These are phyloP conservation scores for Xylariaceae sp. DNA, from an alignment of 2,329 filamentous ascomycete genomes.

Conservation along the genomic window DNA sequence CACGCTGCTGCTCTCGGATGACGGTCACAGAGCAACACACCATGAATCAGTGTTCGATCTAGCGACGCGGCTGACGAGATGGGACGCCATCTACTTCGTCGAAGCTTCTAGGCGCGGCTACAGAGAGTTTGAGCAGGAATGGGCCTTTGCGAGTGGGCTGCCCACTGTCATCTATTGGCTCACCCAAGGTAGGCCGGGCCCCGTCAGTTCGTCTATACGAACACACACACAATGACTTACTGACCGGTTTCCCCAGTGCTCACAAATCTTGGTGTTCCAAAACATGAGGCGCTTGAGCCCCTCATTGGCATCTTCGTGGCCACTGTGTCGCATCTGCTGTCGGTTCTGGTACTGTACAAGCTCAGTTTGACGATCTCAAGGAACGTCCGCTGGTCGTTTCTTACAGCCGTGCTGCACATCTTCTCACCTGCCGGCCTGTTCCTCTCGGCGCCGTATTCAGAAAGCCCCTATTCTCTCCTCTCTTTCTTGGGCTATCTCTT, in stretches of 20 bases:
- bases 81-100: conserved; percentile 77
- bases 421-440: conserved; percentile 86
- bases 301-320: conserved; percentile 62
- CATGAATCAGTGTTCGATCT: conserved; percentile 36
- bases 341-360: conserved; percentile 65
- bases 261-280: conserved; percentile 24
- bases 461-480: conserved; percentile 72
- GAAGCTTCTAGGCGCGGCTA: conserved; percentile 59
- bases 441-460: conserved; percentile 78
- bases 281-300: conserved; percentile 33
- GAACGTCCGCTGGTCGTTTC: conserved; percentile 53
- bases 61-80: conserved; percentile 59
- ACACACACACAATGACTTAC: not conserved
- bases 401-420: conserved; percentile 70
- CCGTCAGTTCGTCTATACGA: not conserved
- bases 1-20: conserved; percentile 48
- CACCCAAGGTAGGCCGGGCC: conserved; percentile 28
- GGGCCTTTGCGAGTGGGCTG: conserved; percentile 64
- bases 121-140: conserved; percentile 69
- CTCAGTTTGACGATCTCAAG: conserved; percentile 56
- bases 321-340: conserved; percentile 69
- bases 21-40: conserved; percentile 34
- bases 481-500: conserved; percentile 68
- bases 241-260: conserved; percentile 21
- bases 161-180: conserved; percentile 40